Evolutionary conservation across 1,284 basidiomycete genomes (phyloP).

Genomic region (Wolfiporia cocos): DNA sequence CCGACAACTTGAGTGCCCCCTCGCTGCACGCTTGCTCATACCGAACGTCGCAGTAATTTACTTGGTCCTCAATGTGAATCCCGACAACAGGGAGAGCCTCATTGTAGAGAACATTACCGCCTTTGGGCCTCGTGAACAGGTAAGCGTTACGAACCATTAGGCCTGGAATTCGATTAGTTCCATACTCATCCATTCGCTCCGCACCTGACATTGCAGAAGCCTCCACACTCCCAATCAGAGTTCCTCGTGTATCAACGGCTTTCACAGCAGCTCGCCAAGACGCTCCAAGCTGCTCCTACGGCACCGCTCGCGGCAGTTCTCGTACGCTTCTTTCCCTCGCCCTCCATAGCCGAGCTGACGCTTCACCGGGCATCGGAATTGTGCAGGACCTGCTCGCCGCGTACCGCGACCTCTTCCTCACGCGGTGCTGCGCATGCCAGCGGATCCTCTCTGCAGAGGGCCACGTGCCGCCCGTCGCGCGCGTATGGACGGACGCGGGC

Average conservation of each 20-base stretch:
- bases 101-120: constrained; percentile 53
- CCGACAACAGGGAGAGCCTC: constrained; percentile 31
- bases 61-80: constrained; percentile 36
- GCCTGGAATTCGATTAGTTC: too few species aligned
- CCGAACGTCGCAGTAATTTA: constrained; percentile 55
- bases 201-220: constrained; percentile 36
- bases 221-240: constrained; percentile 61
- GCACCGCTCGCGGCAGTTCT: constrained; percentile 44
- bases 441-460: constrained; percentile 62
- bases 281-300: constrained; percentile 46
- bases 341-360: too few species aligned
- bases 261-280: constrained; percentile 56
- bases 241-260: constrained; percentile 57
- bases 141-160: too few species aligned
- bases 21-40: constrained; percentile 48
- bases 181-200: neutral
- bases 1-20: constrained; percentile 25
- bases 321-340: too few species aligned
- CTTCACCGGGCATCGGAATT: too few species aligned
- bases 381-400: constrained; percentile 41
- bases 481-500: constrained; percentile 44
- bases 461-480: constrained; percentile 63
- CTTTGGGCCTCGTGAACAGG: constrained; percentile 66
- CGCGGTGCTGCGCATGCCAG: constrained; percentile 49
- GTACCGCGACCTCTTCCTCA: constrained; percentile 55